These are phyloP conservation scores for Hysterangium stoloniferum DNA, from an alignment of 768 basidiomycete species.

Conservation along the genomic window DNA sequence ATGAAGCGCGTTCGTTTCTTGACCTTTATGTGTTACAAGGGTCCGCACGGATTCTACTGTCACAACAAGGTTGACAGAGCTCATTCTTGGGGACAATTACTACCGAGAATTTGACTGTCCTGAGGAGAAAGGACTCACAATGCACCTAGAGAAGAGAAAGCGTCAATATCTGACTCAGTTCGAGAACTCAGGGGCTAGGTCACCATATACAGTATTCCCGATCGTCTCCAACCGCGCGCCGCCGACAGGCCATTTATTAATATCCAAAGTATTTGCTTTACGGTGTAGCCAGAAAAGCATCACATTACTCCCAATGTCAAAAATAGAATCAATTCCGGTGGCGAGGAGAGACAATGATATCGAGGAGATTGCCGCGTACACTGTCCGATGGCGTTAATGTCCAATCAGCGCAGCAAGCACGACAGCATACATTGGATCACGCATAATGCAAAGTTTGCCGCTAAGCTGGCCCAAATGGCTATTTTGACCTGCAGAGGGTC, in stretches of 20 bases:
- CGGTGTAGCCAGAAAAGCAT: conserved; percentile 74
- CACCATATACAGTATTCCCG: conserved; percentile 82
- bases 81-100: conserved; percentile 47
- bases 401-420: conserved; percentile 10
- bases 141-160: neutral
- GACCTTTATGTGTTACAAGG: conserved; percentile 49
- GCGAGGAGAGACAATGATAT: conserved; percentile 80
- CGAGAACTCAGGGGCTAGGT: conserved; percentile 18
- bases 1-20: conserved; percentile 56
- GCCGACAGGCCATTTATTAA: conserved; percentile 87
- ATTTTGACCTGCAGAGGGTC: conserved; percentile 62
- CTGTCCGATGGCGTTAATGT: conserved; percentile 32
- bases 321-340: conserved; percentile 82
- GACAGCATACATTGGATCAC: conserved; percentile 60
- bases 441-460: conserved; percentile 65
- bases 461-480: conserved; percentile 78
- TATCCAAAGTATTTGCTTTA: conserved; percentile 62
- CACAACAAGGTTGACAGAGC: conserved; percentile 83
- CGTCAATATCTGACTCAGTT: neutral
- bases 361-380: conserved; percentile 88
- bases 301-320: conserved; percentile 77
- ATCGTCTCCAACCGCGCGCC: conserved; percentile 87
- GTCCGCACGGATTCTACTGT: conserved; percentile 79
- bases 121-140: neutral
- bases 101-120: neutral